Base-by-base conservation (phyloP, 345 rosid species). In the Eucalyptus albens region DNA sequence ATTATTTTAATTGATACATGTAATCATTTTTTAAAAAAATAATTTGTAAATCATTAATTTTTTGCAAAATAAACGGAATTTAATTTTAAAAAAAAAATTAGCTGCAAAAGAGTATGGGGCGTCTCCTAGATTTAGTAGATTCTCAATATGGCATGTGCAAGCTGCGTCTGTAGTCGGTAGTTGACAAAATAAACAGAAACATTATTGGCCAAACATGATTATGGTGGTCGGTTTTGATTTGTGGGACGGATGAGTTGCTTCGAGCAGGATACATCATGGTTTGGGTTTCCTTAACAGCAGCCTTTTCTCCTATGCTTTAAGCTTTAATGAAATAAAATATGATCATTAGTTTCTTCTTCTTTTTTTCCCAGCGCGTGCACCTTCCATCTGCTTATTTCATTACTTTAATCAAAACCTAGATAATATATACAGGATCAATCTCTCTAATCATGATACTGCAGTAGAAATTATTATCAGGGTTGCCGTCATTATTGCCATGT, bases 51-150 rank as follows among this genome's bases (percentile, higher is more conserved):
- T 53, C 59, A n/a, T 7, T 65, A 3, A n/a, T n/a, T 65, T n/a
- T 65, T 62, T 7, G 1, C 0, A 9, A 37, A 72, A 19, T 13
- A 19, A 33, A 33, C 1, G 1, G 4, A 9, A 6, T 22, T 17
- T 37, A 72, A 17, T 19, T 9, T n/a, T n/a, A n/a, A n/a, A 37
- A 19, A 72, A 33, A 67, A 72, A 33, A 17, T 19, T 6, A 40
- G 83, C 15, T 29, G 27, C 83, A 77, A 77, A 77, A 44, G 42
- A 40, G 83, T 11, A 24, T 22, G 27, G 27, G 8, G 85, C 47
- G 47, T 11, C 27, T 40, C 47, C 85, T 40, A 40, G 12, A 77
- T 77, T 77, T 77, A 77, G 47, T 4, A 21, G 85, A 77, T 77
- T 40, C 13, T 77, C 47, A 21, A 77, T 21, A 22, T 21, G 15